A percentile compares a stretch with the other conserved stretches of the same genome.
phyloP scores from a whole-genome alignment of 306 rosid species.

The Acacia confusa region DNA sequence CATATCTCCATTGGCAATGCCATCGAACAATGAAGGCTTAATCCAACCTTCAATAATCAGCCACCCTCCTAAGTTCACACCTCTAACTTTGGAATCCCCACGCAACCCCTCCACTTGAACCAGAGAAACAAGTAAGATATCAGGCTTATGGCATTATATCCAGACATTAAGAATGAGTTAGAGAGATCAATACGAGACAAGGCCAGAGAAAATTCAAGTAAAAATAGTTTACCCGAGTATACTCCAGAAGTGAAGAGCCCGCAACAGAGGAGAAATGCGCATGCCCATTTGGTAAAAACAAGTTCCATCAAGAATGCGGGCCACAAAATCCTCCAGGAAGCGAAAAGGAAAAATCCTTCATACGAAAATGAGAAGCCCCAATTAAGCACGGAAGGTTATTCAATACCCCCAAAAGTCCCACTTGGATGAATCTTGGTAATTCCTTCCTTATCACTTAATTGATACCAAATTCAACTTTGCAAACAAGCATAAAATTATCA shows the following conservation, averaged over 20 bases:
- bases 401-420: constrained; percentile 34
- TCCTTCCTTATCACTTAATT: constrained; percentile 55
- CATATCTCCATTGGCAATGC: constrained; percentile 91
- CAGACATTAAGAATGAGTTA: constrained; percentile 1
- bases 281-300: constrained; percentile 63
- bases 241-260: constrained; percentile 52
- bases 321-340: constrained; percentile 42
- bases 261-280: constrained; percentile 54
- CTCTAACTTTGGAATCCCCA: constrained; percentile 68
- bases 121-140: constrained; percentile 7
- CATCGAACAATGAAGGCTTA: constrained; percentile 91
- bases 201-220: constrained; percentile 26
- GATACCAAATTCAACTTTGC: constrained; percentile 62
- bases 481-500: constrained; percentile 46
- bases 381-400: constrained; percentile 33
- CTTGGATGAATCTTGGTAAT: constrained; percentile 43
- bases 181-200: constrained; percentile 15
- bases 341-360: constrained; percentile 47
- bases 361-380: constrained; percentile 25
- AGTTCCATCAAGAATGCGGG: constrained; percentile 72
- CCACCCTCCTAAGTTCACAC: constrained; percentile 98
- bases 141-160: background rate
- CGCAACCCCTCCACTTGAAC: constrained; percentile 70
- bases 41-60: constrained; percentile 96
- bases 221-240: constrained; percentile 56